Conservation (phyloP, 1,139 yeast genomes). For the Zygosaccharomyces pseudobailii region DNA sequence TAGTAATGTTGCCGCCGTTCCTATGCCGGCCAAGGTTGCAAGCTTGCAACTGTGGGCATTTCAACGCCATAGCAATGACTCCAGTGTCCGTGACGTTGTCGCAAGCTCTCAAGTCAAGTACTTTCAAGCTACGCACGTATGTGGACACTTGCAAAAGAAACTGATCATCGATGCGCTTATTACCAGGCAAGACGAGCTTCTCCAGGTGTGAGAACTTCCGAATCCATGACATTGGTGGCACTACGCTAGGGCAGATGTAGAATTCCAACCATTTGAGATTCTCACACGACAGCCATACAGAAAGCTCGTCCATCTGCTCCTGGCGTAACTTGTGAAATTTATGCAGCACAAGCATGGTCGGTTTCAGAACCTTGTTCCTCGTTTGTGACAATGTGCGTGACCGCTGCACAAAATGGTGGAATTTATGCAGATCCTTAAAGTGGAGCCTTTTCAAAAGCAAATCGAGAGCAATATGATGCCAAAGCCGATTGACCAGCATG, state of each 20-base stretch:
- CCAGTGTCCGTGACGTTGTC: conserved; percentile 74
- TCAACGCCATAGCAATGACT: conserved; percentile 55
- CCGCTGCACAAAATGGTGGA: conserved; percentile 41
- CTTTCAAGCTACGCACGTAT: conserved; percentile 54
- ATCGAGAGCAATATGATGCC: conserved; percentile 54
- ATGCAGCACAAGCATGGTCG: conserved; percentile 46
- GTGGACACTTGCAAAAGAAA: conserved; percentile 49
- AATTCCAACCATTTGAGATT: conserved; percentile 66
- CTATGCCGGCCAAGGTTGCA: conserved; percentile 79
- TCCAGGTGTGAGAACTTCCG: conserved; percentile 42
- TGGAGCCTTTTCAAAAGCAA: conserved; percentile 52
- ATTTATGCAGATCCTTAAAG: conserved; percentile 48
- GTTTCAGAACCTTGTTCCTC: conserved; percentile 25
- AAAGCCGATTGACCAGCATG: conserved; percentile 60
- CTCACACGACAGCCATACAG: conserved; percentile 40
- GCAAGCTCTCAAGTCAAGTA: conserved; percentile 80
- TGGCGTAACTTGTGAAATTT: conserved; percentile 44
- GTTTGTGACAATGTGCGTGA: not conserved
- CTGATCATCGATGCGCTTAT: conserved; percentile 57
- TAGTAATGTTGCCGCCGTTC: conserved; percentile 65
- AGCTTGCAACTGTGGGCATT: conserved; percentile 51
- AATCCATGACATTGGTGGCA: conserved; percentile 49
- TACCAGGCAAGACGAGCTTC: conserved; percentile 71
- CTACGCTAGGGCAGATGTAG: conserved; percentile 72
- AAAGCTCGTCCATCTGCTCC: conserved; percentile 40